Percentiles rank a stretch among this genome's conserved stretches.
Conservation (phyloP, 2,329 filamentous ascomycete genomes). For the Helotiales sp. region DNA sequence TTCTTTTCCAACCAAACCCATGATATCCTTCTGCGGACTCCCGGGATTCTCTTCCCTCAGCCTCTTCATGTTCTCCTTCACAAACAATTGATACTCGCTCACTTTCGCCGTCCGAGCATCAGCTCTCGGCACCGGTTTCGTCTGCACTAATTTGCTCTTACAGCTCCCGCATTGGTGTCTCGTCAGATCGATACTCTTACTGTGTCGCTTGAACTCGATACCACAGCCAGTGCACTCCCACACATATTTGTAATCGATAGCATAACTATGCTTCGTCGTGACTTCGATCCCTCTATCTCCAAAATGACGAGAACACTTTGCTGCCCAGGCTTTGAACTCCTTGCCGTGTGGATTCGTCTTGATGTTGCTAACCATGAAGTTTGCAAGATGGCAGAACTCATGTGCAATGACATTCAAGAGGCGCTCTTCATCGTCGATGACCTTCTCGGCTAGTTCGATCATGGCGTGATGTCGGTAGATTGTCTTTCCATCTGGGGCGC, state of each 20-base stretch:
- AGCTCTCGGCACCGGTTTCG: slow-evolving; percentile 73
- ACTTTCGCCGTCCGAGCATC: slow-evolving; percentile 36
- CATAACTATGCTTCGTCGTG: slow-evolving; percentile 88
- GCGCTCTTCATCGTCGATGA: slow-evolving; percentile 78
- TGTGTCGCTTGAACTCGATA: slow-evolving; percentile 80
- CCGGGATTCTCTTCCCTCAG: slow-evolving; percentile 59
- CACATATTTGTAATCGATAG: slow-evolving; percentile 89
- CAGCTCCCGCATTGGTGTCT: slow-evolving; percentile 81
- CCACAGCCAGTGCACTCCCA: slow-evolving; percentile 78
- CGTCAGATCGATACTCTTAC: slow-evolving; percentile 77
- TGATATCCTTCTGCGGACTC: slow-evolving; percentile 68
- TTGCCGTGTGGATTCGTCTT: slow-evolving; percentile 80
- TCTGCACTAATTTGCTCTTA: slow-evolving; percentile 72
- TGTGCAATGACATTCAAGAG: slow-evolving; percentile 92
- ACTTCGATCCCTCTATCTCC: slow-evolving; percentile 70
- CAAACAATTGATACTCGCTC: slow-evolving; percentile 60
- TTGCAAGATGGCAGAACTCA: slow-evolving; percentile 93
- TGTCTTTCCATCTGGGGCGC: background rate
- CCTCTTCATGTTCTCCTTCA: slow-evolving; percentile 70
- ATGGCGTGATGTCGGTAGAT: slow-evolving; percentile 64
- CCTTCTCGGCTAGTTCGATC: slow-evolving; percentile 88
- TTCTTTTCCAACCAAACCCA: slow-evolving; percentile 67
- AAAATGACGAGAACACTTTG: slow-evolving; percentile 61
- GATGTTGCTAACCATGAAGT: slow-evolving; percentile 83
- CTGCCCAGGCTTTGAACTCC: slow-evolving; percentile 80